Evolutionary conservation across 1,284 basidiomycete genomes (phyloP).

Genomic region (Trametes polyzona): DNA sequence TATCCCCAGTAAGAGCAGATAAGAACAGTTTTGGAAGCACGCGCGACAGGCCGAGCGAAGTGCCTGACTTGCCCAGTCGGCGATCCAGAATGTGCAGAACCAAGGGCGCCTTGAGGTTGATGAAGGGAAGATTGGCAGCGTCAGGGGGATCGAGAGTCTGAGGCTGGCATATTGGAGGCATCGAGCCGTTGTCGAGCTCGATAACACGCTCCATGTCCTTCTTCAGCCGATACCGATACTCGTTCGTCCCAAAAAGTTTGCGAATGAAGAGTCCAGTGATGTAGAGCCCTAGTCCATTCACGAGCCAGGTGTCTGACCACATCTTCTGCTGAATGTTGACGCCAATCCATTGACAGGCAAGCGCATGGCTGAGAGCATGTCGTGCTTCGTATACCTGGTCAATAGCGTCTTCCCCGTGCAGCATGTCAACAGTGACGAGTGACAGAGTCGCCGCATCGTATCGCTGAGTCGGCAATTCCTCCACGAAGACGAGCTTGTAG

Average conservation of each 20-base stretch:
- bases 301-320: constrained; percentile 96
- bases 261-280: constrained; percentile 90
- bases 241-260: constrained; percentile 93
- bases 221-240: constrained; percentile 94
- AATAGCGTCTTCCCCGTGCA: constrained; percentile 89
- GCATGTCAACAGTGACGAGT: constrained; percentile 80
- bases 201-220: constrained; percentile 97
- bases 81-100: constrained; percentile 96
- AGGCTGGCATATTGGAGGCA: constrained; percentile 94
- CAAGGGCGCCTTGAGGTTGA: constrained; percentile 94
- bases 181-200: constrained; percentile 84
- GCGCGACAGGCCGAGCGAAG: constrained; percentile 91
- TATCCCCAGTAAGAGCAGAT: constrained; percentile 91
- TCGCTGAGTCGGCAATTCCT: constrained; percentile 79
- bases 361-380: constrained; percentile 83
- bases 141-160: constrained; percentile 86
- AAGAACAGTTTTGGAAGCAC: constrained; percentile 96
- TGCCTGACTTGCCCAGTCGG: constrained; percentile 92
- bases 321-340: constrained; percentile 95
- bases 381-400: constrained; percentile 94
- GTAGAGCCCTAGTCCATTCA: constrained; percentile 91
- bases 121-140: constrained; percentile 75
- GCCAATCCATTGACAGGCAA: constrained; percentile 97
- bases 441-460: constrained; percentile 88
- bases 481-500: constrained; percentile 96